Base-by-base conservation (phyloP, 2,329 filamentous ascomycete species). In the Cladosporium sp. region DNA sequence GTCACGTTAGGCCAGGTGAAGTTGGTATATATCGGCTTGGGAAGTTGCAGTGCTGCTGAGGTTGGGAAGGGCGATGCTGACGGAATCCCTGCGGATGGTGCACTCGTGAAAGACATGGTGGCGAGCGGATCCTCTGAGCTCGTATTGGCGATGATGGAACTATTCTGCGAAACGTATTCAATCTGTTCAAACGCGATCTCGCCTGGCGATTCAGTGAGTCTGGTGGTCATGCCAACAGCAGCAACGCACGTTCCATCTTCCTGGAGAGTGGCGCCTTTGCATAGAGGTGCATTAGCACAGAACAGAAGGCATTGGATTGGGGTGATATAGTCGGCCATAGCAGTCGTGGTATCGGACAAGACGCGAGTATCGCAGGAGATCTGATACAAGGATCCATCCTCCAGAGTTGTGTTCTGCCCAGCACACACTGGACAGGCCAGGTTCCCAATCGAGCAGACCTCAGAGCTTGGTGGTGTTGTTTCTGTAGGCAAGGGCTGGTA, bases 1-100 rank as follows among this genome's bases (percentile, higher is more conserved):
- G 50, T 52, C 11, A 43, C n/a, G 14, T 52, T 46, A 1, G 50
- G 35, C 16, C 41, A 14, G 11, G 46, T 50, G 46, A 43, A 50
- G n/a, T 50, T 50, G 28, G 46, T 22, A 19, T 52, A 52, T 9
- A 34, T 41, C 1, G 50, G 50, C 10, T 35, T 46, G 8, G 50
- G 43, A 4, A 41, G 35, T 9, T 43, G 22, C 10, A 46, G 10
- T 9, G 28, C 34, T 11, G 50, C 37, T 16, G 46, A 42, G 11
- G 50, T n/a, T 18, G 35, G 35, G 35, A 46, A 46, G 6, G 50
- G 19, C 11, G 43, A 41, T 14, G 43, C 32, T 9, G 22, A 42
- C 41, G 34, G n/a, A 16, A 28, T 16, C 7, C 13, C 14, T n/a
- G 11, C 18, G 16, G 44, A 18, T 35, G 32, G 31, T 18, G 49